phyloP scores from a whole-genome alignment of 495 filamentous ascomycete species.

The Aspergillus coremiiformis region DNA sequence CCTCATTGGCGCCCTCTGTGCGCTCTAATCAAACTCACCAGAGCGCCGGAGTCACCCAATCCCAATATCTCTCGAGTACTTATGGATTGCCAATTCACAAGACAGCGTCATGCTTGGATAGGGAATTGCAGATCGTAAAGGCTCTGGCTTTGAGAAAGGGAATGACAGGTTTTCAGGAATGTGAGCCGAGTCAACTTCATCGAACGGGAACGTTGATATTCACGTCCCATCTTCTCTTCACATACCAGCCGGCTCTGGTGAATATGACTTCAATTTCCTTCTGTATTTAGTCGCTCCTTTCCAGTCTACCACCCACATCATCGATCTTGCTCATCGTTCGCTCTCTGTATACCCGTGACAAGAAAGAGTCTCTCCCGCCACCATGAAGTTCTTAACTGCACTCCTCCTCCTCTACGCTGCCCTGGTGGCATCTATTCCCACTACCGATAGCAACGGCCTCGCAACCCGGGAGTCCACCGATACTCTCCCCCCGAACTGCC shows the following conservation, averaged over 20 bases:
- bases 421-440: neutral
- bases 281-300: neutral
- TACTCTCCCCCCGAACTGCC: neutral
- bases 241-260: neutral
- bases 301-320: neutral
- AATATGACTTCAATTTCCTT: neutral
- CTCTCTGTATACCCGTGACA: neutral
- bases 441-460: neutral
- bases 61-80: too few species aligned
- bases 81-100: neutral
- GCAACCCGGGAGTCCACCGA: neutral
- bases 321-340: neutral
- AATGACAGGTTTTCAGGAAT: neutral
- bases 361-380: neutral
- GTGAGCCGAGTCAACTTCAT: neutral
- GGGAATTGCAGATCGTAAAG: neutral
- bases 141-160: neutral
- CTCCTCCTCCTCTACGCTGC: constrained; percentile 7
- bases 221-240: neutral
- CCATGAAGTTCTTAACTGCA: neutral
- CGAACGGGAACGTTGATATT: neutral
- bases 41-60: too few species aligned
- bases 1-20: neutral
- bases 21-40: neutral
- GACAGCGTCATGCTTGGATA: neutral